Evolutionary conservation across 805 yeast species (phyloP).

Genomic region (Wickerhamomyces ciferrii): DNA sequence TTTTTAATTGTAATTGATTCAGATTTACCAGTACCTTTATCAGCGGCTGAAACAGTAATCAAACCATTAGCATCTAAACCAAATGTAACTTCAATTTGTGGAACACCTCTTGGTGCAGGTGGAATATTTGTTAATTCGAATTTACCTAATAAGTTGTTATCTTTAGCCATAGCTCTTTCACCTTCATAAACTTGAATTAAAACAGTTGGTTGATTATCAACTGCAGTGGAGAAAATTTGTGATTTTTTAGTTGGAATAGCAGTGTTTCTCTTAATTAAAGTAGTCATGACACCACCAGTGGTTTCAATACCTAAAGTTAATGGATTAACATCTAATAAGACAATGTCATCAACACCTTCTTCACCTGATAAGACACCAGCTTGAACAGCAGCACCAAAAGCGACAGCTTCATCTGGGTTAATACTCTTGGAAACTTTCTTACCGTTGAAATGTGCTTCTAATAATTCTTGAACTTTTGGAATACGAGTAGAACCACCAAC

Average conservation of each 20-base stretch:
- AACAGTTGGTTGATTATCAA: constrained; percentile 89
- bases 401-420: constrained; percentile 99
- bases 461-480: constrained; percentile 94
- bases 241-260: constrained; percentile 91
- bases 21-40: constrained; percentile 86
- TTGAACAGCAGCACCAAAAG: constrained; percentile 98
- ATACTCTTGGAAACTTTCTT: constrained; percentile 96
- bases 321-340: constrained; percentile 85
- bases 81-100: constrained; percentile 40
- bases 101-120: neutral
- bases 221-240: constrained; percentile 87
- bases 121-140: constrained; percentile 78
- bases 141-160: constrained; percentile 79
- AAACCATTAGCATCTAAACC: constrained; percentile 80
- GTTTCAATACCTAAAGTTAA: constrained; percentile 91
- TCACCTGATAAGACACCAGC: constrained; percentile 95
- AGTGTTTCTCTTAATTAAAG: constrained; percentile 84
- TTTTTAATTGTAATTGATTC: constrained; percentile 84
- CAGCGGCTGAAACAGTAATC: constrained; percentile 73
- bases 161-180: constrained; percentile 87
- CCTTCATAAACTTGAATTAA: constrained; percentile 89
- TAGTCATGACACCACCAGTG: constrained; percentile 93
- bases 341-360: constrained; percentile 80
- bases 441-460: constrained; percentile 87
- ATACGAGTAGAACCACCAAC: constrained; percentile 99